A percentile compares a stretch with the other conserved stretches of the same genome.
Evolutionary conservation across 768 basidiomycete species (phyloP).

Genomic region (Arthromyces matolae): DNA sequence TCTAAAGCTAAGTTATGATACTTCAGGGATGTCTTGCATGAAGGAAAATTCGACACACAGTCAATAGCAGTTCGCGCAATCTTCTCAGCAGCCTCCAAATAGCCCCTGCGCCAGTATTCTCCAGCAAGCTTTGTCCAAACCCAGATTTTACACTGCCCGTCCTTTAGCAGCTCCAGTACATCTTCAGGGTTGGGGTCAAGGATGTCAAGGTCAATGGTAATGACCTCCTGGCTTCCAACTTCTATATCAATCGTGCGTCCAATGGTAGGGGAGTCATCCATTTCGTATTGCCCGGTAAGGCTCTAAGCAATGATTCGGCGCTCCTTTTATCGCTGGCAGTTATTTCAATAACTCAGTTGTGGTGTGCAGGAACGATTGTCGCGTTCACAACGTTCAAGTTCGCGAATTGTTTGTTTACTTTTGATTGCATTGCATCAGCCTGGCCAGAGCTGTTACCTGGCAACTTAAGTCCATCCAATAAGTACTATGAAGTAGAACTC

Average conservation of each 20-base stretch:
- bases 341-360: too few relatives aligned
- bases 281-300: too few relatives aligned
- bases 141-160: slow-evolving; percentile 66
- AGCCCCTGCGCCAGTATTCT: slow-evolving; percentile 84
- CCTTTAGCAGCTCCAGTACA: slow-evolving; percentile 66
- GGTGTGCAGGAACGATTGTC: too few relatives aligned
- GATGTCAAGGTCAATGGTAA: slow-evolving; percentile 85
- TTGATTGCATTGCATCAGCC: slow-evolving; percentile 11
- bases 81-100: slow-evolving; percentile 71
- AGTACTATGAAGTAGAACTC: too few relatives aligned
- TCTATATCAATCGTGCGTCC: slow-evolving; percentile 71
- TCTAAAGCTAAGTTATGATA: slow-evolving; percentile 43
- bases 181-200: slow-evolving; percentile 78
- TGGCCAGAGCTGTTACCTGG: too few relatives aligned
- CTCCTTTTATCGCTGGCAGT: too few relatives aligned
- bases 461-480: too few relatives aligned
- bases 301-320: too few relatives aligned
- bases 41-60: slow-evolving; percentile 33
- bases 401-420: slow-evolving; percentile 15
- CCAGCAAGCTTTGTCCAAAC: slow-evolving; percentile 82
- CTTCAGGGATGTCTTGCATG: slow-evolving; percentile 15
- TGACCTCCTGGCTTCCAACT: slow-evolving; percentile 78
- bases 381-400: background rate
- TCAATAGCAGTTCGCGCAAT: slow-evolving; percentile 66
- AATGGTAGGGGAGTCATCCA: slow-evolving; percentile 33